phyloP scores from a whole-genome alignment of 345 rosid species.

The Moricandia arvensis region DNA sequence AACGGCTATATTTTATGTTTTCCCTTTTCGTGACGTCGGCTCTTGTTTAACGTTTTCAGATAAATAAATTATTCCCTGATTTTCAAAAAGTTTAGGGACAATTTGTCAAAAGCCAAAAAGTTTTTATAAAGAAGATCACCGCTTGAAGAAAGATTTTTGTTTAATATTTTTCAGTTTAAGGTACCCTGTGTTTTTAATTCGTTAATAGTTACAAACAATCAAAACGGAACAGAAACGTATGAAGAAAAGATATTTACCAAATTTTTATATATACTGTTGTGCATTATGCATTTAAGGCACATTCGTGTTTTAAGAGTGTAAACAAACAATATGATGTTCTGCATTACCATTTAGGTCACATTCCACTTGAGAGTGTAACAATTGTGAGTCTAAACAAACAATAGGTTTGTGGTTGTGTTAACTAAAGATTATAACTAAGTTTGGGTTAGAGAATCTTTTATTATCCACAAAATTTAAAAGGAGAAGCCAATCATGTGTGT shows the following conservation, averaged over 20 bases:
- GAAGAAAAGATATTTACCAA: background rate
- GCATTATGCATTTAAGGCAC: too few relatives aligned
- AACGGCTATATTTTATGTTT: conserved; percentile 24
- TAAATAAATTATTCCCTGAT: background rate
- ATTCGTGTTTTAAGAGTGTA: too few relatives aligned
- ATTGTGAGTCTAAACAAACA: too few relatives aligned
- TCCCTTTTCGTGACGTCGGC: background rate
- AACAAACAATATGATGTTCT: too few relatives aligned
- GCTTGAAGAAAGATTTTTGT: background rate
- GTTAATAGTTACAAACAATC: background rate
- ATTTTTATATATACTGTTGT: too few relatives aligned
- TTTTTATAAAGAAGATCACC: conserved; percentile 5
- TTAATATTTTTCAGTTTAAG: background rate
- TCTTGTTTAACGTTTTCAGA: conserved; percentile 18
- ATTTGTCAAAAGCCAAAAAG: background rate
- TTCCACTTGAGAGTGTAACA: too few relatives aligned
- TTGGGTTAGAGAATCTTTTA: too few relatives aligned
- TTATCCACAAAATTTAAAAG: too few relatives aligned
- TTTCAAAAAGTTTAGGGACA: background rate
- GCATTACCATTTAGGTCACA: too few relatives aligned
- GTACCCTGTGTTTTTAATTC: background rate
- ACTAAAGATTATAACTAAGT: too few relatives aligned
- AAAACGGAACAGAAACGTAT: background rate
- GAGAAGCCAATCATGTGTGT: too few relatives aligned
- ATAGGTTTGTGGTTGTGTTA: too few relatives aligned